A percentile compares a stretch with the other conserved stretches of the same genome.
These are phyloP conservation scores for Sporothrix euskadiensis DNA, from an alignment of 2,329 filamentous ascomycete species.

Conservation along the genomic window DNA sequence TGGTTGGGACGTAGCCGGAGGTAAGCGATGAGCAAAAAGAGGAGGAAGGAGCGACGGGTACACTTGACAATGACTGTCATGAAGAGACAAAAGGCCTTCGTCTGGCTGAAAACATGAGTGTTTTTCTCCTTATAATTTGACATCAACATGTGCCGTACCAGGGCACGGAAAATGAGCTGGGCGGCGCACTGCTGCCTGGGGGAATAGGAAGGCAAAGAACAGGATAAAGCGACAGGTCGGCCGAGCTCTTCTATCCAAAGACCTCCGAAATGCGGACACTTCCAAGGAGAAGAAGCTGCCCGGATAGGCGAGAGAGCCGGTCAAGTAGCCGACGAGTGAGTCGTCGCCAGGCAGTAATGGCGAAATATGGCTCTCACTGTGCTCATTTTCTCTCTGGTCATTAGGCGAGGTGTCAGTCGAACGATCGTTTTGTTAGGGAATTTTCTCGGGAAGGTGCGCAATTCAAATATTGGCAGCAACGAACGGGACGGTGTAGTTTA, in stretches of 20 bases:
- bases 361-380: neutral
- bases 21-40: neutral
- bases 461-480: neutral
- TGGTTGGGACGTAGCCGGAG: neutral
- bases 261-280: neutral
- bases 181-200: neutral
- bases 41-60: neutral
- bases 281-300: neutral
- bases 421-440: neutral
- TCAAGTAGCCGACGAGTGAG: neutral
- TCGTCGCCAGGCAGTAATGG: neutral
- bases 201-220: neutral
- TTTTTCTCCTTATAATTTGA: slow-evolving; percentile 6
- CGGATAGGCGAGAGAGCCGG: neutral
- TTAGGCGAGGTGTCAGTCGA: neutral
- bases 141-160: neutral
- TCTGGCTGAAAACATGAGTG: neutral
- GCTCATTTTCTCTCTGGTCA: neutral
- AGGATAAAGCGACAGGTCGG: neutral
- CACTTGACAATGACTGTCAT: neutral
- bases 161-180: neutral
- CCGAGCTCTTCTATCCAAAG: neutral
- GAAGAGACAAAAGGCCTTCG: neutral
- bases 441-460: neutral
- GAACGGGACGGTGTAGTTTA: neutral